Evolutionary conservation across 23 red algal species (phyloP).

Genomic region (Gracilaria gracilis): DNA sequence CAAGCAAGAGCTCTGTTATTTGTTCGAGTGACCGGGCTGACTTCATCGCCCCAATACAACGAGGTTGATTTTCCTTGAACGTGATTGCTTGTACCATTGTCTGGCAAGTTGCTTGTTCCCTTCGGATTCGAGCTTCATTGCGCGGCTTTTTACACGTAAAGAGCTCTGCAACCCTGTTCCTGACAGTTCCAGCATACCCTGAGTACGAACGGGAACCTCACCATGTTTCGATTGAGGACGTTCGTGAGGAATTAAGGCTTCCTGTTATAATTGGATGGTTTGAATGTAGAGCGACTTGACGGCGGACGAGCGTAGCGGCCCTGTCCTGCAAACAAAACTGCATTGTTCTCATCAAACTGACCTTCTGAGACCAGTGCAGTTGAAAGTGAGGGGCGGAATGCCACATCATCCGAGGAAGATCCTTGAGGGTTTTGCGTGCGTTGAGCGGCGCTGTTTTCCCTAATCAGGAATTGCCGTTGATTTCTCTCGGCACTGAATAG

Average conservation of each 20-base stretch:
- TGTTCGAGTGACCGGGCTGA: neutral
- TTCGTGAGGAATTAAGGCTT: neutral
- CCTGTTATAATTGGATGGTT: neutral
- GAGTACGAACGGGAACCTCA: neutral
- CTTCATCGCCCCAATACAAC: neutral
- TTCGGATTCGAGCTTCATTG: neutral
- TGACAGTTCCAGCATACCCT: neutral
- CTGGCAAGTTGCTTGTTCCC: neutral
- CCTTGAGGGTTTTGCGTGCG: neutral
- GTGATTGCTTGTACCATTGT: neutral
- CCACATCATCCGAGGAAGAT: neutral
- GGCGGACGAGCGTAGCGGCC: neutral
- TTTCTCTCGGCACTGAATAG: neutral
- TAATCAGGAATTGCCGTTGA: neutral
- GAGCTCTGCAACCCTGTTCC: neutral
- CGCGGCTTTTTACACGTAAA: neutral
- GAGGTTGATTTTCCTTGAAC: neutral
- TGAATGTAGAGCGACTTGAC: neutral
- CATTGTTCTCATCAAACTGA: neutral
- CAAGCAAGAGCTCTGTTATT: neutral
- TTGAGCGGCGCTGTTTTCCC: neutral
- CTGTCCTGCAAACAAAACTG: neutral
- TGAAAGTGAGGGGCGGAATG: neutral
- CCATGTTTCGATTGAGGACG: neutral
- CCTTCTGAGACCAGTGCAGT: neutral